These are phyloP conservation scores for Primulina eburnea DNA, from an alignment of 257 asterid genomes.

Conservation along the genomic window DNA sequence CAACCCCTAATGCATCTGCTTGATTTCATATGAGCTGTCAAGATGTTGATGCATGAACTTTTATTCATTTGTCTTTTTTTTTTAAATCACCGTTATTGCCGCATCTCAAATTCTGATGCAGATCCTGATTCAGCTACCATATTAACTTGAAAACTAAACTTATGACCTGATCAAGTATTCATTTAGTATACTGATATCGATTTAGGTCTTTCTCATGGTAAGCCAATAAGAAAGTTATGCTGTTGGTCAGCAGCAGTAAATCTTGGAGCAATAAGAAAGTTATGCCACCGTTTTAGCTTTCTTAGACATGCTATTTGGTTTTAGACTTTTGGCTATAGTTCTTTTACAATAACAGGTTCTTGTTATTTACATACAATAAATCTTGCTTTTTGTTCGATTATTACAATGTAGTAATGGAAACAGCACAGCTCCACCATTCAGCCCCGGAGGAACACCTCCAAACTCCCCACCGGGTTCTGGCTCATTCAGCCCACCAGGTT, in stretches of 20 bases:
- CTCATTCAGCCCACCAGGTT: background rate
- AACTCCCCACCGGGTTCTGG: background rate
- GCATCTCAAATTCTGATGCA: too few species aligned
- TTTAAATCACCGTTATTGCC: background rate
- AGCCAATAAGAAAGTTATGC: too few species aligned
- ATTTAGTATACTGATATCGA: too few species aligned
- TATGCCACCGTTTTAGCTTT: too few species aligned
- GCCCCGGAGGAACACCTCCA: constrained; percentile 26
- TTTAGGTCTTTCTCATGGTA: too few species aligned
- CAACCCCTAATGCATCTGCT: background rate
- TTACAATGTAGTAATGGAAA: constrained; percentile 32
- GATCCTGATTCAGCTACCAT: too few species aligned
- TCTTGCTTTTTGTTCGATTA: background rate
- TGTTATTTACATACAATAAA: background rate
- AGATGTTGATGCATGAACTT: constrained; percentile 31
- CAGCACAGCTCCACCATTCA: constrained; percentile 29
- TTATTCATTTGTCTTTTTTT: constrained; percentile 24
- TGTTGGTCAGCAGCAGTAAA: too few species aligned
- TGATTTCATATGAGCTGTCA: constrained; percentile 43
- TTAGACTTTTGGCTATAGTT: background rate
- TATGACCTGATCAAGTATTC: too few species aligned
- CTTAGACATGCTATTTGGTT: background rate
- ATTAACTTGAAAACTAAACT: too few species aligned
- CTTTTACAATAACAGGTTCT: background rate
- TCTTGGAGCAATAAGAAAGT: too few species aligned